Percentiles rank a stretch among this genome's conserved stretches.
These are phyloP conservation scores for Triticum monococcum DNA, from an alignment of 176 grass and related monocot genomes.

Conservation along the genomic window DNA sequence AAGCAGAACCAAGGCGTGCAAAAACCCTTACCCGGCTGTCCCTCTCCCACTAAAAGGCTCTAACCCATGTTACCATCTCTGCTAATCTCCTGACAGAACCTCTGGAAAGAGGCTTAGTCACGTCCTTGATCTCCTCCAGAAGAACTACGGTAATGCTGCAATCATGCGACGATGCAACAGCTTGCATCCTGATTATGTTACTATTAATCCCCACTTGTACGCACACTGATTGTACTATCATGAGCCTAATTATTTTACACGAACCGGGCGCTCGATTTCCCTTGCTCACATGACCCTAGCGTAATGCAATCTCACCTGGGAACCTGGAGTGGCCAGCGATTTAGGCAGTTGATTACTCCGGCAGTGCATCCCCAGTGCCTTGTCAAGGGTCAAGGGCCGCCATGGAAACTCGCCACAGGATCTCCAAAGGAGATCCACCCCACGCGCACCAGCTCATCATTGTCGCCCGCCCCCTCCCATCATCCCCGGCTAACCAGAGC, in stretches of 20 bases:
- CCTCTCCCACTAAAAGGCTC: background rate
- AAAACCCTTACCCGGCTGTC: too few relatives aligned
- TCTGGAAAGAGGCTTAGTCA: background rate
- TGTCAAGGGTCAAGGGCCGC: conserved; percentile 44
- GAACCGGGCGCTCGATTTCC: background rate
- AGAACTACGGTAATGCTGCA: background rate
- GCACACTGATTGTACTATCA: background rate
- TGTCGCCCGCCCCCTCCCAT: conserved; percentile 59
- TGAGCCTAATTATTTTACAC: background rate
- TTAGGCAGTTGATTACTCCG: conserved; percentile 8
- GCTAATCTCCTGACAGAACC: background rate
- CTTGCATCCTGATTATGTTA: background rate
- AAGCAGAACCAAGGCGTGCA: too few relatives aligned
- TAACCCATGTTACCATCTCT: background rate
- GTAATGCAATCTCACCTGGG: conserved; percentile 41
- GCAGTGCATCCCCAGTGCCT: conserved; percentile 12
- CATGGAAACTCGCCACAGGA: conserved; percentile 10
- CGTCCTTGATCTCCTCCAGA: background rate
- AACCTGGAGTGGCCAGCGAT: conserved; percentile 34
- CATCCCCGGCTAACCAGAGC: background rate
- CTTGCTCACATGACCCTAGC: background rate
- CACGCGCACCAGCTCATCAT: conserved; percentile 79
- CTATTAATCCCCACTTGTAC: background rate
- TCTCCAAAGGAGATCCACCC: conserved; percentile 46
- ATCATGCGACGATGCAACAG: background rate